Evolutionary conservation across 768 basidiomycete genomes (phyloP).

Genomic region (Tephrocybe sp.): DNA sequence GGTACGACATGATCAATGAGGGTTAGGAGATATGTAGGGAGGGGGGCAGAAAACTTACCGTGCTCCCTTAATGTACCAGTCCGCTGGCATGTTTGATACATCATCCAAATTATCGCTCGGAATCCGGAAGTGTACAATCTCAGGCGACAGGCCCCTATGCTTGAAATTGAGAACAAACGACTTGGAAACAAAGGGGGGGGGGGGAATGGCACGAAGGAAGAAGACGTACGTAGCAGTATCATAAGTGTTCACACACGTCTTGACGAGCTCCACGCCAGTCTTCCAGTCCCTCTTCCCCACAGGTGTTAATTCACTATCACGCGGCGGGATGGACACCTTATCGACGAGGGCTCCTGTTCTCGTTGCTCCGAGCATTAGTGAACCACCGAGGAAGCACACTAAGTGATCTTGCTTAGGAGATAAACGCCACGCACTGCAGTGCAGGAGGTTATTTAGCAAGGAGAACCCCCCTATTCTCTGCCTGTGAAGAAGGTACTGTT

Average conservation of each 20-base stretch:
- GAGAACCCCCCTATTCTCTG: not conserved
- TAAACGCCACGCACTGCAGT: slow-evolving; percentile 63
- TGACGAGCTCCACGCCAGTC: slow-evolving; percentile 75
- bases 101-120: slow-evolving; percentile 51
- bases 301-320: slow-evolving; percentile 55
- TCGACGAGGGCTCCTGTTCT: slow-evolving; percentile 51
- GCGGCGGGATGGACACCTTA: slow-evolving; percentile 67
- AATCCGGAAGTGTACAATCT: slow-evolving; percentile 84
- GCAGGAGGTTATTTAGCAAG: not conserved
- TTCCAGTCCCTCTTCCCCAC: slow-evolving; percentile 76
- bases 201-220: not conserved
- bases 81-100: slow-evolving; percentile 42
- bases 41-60: slow-evolving; percentile 34
- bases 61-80: slow-evolving; percentile 94
- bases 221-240: slow-evolving; percentile 73
- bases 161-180: no score
- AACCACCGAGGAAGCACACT: slow-evolving; percentile 92
- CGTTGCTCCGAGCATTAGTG: slow-evolving; percentile 87
- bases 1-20: no score
- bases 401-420: slow-evolving; percentile 93
- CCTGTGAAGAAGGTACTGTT: no score
- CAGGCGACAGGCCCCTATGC: slow-evolving; percentile 76
- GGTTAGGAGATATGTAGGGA: not conserved
- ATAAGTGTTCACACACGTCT: slow-evolving; percentile 86
- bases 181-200: not conserved